These are phyloP conservation scores for Xylaria sp. DNA, from an alignment of 2,329 filamentous ascomycete genomes.

Conservation along the genomic window DNA sequence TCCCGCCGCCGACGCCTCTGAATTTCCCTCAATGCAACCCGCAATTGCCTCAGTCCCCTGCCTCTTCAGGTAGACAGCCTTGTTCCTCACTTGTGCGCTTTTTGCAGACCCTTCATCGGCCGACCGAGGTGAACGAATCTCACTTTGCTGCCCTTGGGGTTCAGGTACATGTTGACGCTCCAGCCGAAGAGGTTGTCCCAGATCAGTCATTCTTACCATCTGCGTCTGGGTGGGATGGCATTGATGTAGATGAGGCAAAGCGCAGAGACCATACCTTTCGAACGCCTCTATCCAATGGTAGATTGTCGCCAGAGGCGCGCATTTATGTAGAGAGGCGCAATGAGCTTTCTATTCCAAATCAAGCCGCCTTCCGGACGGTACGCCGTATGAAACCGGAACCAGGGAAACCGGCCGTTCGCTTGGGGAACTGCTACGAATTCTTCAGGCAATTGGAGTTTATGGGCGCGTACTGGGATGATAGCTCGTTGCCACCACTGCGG, in stretches of 20 bases:
- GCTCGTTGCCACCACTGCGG: slow-evolving; percentile 53
- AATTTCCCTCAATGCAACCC: slow-evolving; percentile 60
- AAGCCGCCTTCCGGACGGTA: slow-evolving; percentile 70
- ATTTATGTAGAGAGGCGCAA: slow-evolving; percentile 68
- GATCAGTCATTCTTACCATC: slow-evolving; percentile 64
- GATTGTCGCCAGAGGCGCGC: slow-evolving; percentile 66
- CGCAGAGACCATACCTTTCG: slow-evolving; percentile 61
- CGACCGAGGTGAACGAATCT: slow-evolving; percentile 58
- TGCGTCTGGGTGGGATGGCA: slow-evolving; percentile 62
- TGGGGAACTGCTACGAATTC: slow-evolving; percentile 74
- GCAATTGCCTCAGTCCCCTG: slow-evolving; percentile 40
- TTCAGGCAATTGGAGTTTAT: slow-evolving; percentile 71
- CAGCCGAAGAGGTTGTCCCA: slow-evolving; percentile 63
- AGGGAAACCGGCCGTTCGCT: slow-evolving; percentile 63
- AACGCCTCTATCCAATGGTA: slow-evolving; percentile 62
- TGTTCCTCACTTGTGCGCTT: slow-evolving; percentile 59
- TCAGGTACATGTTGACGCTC: slow-evolving; percentile 63
- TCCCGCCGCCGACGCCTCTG: slow-evolving; percentile 67
- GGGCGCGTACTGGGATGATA: slow-evolving; percentile 71
- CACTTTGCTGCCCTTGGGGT: slow-evolving; percentile 69
- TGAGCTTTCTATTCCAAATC: slow-evolving; percentile 67
- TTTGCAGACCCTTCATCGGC: slow-evolving; percentile 65
- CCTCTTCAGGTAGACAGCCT: slow-evolving; percentile 31
- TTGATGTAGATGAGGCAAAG: slow-evolving; percentile 61
- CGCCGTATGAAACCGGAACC: slow-evolving; percentile 66